These are phyloP conservation scores for Zasmidium citrigriseum DNA, from an alignment of 2,329 filamentous ascomycete genomes.

Conservation along the genomic window DNA sequence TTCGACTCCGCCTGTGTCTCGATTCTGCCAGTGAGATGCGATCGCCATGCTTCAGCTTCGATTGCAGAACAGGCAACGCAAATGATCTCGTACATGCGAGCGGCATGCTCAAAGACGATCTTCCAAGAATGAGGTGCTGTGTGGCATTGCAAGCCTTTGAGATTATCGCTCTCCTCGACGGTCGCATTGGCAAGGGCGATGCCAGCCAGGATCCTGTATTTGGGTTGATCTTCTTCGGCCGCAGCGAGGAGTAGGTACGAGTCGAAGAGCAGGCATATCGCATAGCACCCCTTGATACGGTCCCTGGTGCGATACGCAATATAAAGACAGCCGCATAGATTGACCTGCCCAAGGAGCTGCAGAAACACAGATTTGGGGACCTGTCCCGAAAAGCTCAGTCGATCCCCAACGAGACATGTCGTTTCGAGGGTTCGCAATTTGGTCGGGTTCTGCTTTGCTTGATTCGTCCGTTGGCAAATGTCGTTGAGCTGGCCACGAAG, in stretches of 20 bases:
- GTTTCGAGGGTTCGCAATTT: conserved; percentile 72
- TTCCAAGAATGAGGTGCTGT: conserved; percentile 91
- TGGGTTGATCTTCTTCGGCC: conserved; percentile 62
- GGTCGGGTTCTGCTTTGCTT: conserved; percentile 74
- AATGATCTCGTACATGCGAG: conserved; percentile 79
- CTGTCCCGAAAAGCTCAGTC: conserved; percentile 71
- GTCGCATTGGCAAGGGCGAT: conserved; percentile 67
- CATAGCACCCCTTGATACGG: conserved; percentile 73
- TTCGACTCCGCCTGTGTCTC: conserved; percentile 50
- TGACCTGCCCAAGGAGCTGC: conserved; percentile 75
- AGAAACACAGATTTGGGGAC: conserved; percentile 61
- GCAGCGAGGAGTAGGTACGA: conserved; percentile 76
- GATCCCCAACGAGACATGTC: conserved; percentile 82
- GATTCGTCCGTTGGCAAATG: conserved; percentile 77
- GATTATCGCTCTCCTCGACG: conserved; percentile 74
- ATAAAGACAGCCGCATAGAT: conserved; percentile 80
- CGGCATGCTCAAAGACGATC: conserved; percentile 74
- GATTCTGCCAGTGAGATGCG: conserved; percentile 60
- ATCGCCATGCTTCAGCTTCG: conserved; percentile 80
- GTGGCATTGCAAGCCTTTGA: conserved; percentile 80
- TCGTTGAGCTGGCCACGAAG: conserved; percentile 71
- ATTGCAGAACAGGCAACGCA: conserved; percentile 80
- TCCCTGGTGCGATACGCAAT: conserved; percentile 75
- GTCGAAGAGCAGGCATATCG: conserved; percentile 82
- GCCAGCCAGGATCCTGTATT: conserved; percentile 74